Evolutionary conservation across 2,329 filamentous ascomycete genomes (phyloP).

Genomic region (Colletotrichum falcatum): DNA sequence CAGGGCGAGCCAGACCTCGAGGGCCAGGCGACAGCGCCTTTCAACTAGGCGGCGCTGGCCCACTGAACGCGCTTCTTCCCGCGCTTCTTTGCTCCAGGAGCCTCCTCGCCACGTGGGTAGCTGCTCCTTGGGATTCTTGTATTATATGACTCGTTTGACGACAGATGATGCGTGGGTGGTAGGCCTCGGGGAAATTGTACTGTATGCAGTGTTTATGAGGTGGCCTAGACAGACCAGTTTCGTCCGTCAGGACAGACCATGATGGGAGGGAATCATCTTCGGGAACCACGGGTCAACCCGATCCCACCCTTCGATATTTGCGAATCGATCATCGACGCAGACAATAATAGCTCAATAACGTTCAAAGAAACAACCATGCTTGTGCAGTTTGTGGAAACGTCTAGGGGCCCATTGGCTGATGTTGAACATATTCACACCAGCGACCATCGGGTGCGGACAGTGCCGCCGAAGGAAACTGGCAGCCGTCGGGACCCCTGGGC

Average conservation of each 20-base stretch:
- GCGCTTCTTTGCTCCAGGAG: conserved; percentile 21
- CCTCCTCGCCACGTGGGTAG: conserved; percentile 11
- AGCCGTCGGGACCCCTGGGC: neutral
- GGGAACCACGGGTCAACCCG: conserved; percentile 12
- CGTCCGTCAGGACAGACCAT: conserved; percentile 24
- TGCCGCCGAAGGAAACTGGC: conserved; percentile 7
- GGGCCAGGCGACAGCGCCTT: conserved; percentile 63
- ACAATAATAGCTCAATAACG: conserved; percentile 34
- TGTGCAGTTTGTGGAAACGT: too few relatives aligned
- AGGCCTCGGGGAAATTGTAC: conserved; percentile 29
- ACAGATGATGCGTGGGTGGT: conserved; percentile 27
- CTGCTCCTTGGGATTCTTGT: conserved; percentile 30
- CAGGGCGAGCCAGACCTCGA: conserved; percentile 60
- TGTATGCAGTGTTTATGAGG: conserved; percentile 34
- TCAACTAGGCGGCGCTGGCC: conserved; percentile 55
- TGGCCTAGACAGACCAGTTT: conserved; percentile 29
- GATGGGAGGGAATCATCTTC: conserved; percentile 14
- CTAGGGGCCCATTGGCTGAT: neutral
- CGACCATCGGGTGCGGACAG: neutral
- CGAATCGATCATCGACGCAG: conserved; percentile 16
- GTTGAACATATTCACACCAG: neutral
- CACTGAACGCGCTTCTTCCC: conserved; percentile 18
- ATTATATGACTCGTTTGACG: conserved; percentile 37
- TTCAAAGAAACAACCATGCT: neutral
- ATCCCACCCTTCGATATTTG: conserved; percentile 16